Evolutionary conservation across 1,139 yeast species (phyloP).

Genomic region (Blastobotrys elegans): DNA sequence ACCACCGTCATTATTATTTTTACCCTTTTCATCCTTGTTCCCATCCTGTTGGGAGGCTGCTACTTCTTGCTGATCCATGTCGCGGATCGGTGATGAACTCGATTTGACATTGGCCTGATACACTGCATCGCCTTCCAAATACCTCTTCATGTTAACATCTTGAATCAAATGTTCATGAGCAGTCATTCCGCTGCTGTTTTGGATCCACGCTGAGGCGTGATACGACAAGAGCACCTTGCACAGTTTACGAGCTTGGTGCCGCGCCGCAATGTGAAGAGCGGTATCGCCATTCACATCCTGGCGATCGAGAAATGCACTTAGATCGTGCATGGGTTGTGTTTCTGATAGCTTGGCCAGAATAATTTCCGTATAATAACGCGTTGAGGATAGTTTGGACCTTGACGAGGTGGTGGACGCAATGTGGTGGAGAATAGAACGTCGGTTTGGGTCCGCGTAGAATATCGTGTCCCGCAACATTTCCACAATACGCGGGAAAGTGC

Average conservation of each 20-base stretch:
- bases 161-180: constrained; percentile 66
- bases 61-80: constrained; percentile 1
- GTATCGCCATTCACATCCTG: constrained; percentile 86
- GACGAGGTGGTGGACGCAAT: constrained; percentile 59
- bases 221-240: constrained; percentile 67
- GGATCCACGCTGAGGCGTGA: constrained; percentile 66
- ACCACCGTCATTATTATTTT: neutral
- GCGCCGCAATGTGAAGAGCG: constrained; percentile 78
- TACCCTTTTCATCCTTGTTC: neutral
- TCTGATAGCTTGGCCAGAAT: constrained; percentile 68
- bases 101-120: constrained; percentile 18
- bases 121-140: constrained; percentile 12
- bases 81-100: constrained; percentile 25
- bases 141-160: constrained; percentile 34
- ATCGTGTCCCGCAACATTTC: constrained; percentile 63
- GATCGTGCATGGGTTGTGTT: constrained; percentile 46
- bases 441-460: constrained; percentile 58
- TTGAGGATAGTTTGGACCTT: constrained; percentile 63
- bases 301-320: constrained; percentile 57
- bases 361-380: constrained; percentile 77
- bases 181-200: constrained; percentile 65
- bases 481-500: constrained; percentile 67
- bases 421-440: constrained; percentile 76
- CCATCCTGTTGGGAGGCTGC: constrained; percentile 5
- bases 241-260: constrained; percentile 67